Base-by-base conservation (phyloP, 352 stramenopile species). In the Phytopythium vexans region DNA sequence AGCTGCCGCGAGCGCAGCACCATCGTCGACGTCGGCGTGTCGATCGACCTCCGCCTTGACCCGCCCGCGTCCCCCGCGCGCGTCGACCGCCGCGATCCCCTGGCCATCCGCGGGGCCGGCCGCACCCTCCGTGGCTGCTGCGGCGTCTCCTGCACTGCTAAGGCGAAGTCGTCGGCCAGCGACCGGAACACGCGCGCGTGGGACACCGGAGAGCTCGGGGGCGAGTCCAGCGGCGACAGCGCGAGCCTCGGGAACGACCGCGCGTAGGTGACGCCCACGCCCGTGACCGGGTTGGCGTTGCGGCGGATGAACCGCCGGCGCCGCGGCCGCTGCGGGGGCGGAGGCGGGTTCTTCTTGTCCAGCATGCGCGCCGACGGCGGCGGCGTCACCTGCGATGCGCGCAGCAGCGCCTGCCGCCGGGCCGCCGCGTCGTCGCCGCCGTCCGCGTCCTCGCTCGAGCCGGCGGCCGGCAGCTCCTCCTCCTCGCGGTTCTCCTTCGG, bases 361-460 rank as follows among this genome's bases (percentile, higher is more conserved):
- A 86, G 58, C 78, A 89, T 89, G 37, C 78, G 74, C 21, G 72
- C 62, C 1, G 78, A 89, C 31, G 78, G 78, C 10, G 78, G 78
- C 16, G 78, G 78, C 32, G 78, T 89, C 41, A 86, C 72, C 56
- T 87, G 78, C 5, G 74, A 59, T 34, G 69, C 60, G 8, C 71
- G 58, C 16, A 77, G 62, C 14, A 49, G 64, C 3, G 41, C 57
- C 27, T 62, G 44, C 36, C 63, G 58, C 10, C 43, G 35, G 27
- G 57, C 43, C 15, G 64, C 42, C 38, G 50, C 11, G 36, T 69
- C 57, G 32, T 81, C 65, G 8, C 52, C 70, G 15, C 50, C 47
- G 35, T 68, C 50, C 41, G 56, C 58, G 33, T 60, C 49, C 43
- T 75, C 38, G 32, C 56, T 68, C 46, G 54, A 58, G 41, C 49